Percentiles rank a stretch among this genome's conserved stretches.
Conservation (phyloP, 1,284 basidiomycete genomes). For the Peniophora sp. region DNA sequence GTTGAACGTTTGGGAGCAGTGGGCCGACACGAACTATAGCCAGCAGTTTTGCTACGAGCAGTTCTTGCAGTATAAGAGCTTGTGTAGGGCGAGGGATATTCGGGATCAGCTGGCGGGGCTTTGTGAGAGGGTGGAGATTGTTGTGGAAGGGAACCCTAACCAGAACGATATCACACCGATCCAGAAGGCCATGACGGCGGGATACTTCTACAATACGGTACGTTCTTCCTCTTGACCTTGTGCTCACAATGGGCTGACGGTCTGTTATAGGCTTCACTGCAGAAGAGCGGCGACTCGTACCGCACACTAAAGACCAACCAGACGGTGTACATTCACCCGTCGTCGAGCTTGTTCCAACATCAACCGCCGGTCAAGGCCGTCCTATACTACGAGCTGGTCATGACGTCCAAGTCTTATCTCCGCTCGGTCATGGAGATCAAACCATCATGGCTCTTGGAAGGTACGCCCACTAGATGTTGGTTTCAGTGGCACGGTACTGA, state of each 20-base stretch:
- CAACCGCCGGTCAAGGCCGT: constrained; percentile 90
- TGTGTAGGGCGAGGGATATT: constrained; percentile 92
- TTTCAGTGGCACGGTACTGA: constrained; percentile 2
- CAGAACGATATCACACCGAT: constrained; percentile 86
- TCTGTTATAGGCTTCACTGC: constrained; percentile 61
- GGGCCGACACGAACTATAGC: constrained; percentile 95
- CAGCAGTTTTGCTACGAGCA: constrained; percentile 95
- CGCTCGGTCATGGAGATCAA: constrained; percentile 98
- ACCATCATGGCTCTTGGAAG: constrained; percentile 88
- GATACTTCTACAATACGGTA: constrained; percentile 95
- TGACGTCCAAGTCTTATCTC: constrained; percentile 84
- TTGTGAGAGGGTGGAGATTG: constrained; percentile 95
- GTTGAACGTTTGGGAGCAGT: constrained; percentile 97
- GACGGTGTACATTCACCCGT: constrained; percentile 95
- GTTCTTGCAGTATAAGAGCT: constrained; percentile 94
- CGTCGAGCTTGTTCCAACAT: constrained; percentile 89
- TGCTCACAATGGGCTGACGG: constrained; percentile 1
- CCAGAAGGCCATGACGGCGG: constrained; percentile 91
- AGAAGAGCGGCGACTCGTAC: constrained; percentile 90
- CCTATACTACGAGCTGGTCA: constrained; percentile 91
- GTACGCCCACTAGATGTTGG: constrained; percentile 30
- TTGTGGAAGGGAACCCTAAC: constrained; percentile 83
- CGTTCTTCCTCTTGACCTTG: constrained; percentile 18
- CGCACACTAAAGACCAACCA: constrained; percentile 92
- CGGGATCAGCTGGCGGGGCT: constrained; percentile 91